Percentiles rank a stretch among this genome's conserved stretches.
Conservation (phyloP, 2,329 filamentous ascomycete species). For the Dothidotthia symphoricarpi region DNA sequence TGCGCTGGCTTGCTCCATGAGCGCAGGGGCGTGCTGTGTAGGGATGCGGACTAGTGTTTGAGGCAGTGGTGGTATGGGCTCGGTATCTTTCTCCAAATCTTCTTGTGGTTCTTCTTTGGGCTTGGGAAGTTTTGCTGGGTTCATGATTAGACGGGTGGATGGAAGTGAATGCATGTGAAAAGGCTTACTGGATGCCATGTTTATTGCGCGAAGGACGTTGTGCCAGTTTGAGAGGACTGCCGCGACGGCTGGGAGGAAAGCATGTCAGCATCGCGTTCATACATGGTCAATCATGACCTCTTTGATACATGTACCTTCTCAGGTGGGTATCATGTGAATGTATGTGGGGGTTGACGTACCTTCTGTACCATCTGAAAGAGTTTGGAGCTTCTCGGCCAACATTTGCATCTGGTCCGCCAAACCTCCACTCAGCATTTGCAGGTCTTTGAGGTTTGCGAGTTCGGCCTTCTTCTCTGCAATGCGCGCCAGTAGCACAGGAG, state of each 20-base stretch:
- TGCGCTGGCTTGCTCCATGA: constrained; percentile 36
- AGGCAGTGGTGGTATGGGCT: constrained; percentile 59
- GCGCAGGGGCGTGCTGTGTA: constrained; percentile 61
- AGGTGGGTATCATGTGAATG: no score
- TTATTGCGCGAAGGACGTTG: constrained; percentile 78
- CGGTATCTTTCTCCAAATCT: constrained; percentile 36
- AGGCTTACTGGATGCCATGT: constrained; percentile 76
- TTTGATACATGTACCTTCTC: constrained; percentile 1
- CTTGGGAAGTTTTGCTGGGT: constrained; percentile 67
- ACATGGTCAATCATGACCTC: constrained; percentile 1
- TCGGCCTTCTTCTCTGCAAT: constrained; percentile 86
- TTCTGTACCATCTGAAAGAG: constrained; percentile 78
- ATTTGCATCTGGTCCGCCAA: constrained; percentile 80
- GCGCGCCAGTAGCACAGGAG: constrained; percentile 67
- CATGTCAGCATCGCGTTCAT: constrained; percentile 17
- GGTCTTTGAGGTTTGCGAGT: constrained; percentile 72
- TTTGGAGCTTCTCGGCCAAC: constrained; percentile 73
- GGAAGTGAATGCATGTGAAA: not conserved
- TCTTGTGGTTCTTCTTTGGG: constrained; percentile 46
- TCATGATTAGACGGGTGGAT: constrained; percentile 13
- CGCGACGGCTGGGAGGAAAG: constrained; percentile 63
- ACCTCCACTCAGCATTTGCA: constrained; percentile 75
- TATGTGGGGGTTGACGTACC: no score
- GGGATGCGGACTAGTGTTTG: constrained; percentile 83
- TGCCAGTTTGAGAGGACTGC: constrained; percentile 86